Base-by-base conservation (phyloP, 805 yeast genomes). In the Cyberlindnera galapagoensis region DNA sequence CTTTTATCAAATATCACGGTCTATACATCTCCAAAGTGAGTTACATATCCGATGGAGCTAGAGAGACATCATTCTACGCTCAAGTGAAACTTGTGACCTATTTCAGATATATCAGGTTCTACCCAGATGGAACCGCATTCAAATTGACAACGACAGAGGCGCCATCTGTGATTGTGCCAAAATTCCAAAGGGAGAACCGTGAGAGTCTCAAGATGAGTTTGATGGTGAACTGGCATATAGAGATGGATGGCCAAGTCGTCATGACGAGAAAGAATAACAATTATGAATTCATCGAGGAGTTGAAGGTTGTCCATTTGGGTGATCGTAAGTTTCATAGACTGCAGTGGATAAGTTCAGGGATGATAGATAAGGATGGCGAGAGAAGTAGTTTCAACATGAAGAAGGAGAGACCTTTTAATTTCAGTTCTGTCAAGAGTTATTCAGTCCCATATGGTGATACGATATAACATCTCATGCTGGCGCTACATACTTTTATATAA, bases 41-140 rank as follows among this genome's bases (percentile, higher is more conserved):
- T 39, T 88, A 87, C 56, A 72, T 81, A 44, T 70, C 94, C 34
- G 86, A 83, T 48, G 97, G 97, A 22, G 80, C 83, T 3, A 68
- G 77, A 31, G 69, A 75, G 7, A 83, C 74, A 42, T 71, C 77
- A 27, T 72, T 83, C 1, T 63, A 65, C 19, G 68, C 82, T 6
- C 96, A 96, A 2, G 73, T 83, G 14, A 75, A 84, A 44, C 75
- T 86, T 52, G 82, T 90, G 24, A 84, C 96, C 0, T 90, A 90
- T 51, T 90, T 85, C 52, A 63, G 98, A 41, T 92, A 87, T 54
- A 57, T 80, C 21, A 65, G 97, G 40, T 87, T 90, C 49, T 82
- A 69, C 52, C 78, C 79, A 0, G 81, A 82, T 49, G 97, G 97
- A 0, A 61, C 70, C 1, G 80, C 85, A 38, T 59, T 83, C 26